These are phyloP conservation scores for Dimocarpus longan DNA, from an alignment of 345 rosid genomes.

Conservation along the genomic window DNA sequence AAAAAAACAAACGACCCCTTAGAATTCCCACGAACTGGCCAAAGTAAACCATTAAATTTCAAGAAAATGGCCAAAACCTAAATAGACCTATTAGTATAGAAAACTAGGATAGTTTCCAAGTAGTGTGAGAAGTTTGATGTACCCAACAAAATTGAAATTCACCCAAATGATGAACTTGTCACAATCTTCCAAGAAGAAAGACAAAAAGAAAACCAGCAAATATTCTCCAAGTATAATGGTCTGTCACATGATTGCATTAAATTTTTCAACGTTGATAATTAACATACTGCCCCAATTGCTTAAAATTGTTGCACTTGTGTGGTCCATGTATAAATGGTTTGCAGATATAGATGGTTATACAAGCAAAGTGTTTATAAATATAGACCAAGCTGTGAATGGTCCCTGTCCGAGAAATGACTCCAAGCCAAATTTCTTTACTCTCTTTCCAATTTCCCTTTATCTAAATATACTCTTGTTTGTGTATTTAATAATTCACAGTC, in stretches of 20 bases:
- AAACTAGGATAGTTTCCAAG: background rate
- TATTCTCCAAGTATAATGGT: background rate
- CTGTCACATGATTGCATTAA: background rate
- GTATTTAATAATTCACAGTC: too few relatives aligned
- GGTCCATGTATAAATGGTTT: background rate
- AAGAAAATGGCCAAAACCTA: too few relatives aligned
- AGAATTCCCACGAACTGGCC: too few relatives aligned
- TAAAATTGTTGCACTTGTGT: background rate
- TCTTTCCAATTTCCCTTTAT: background rate
- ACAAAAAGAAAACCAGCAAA: background rate
- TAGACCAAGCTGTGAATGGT: background rate
- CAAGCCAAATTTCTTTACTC: background rate
- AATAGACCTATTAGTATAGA: background rate
- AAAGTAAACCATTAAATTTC: too few relatives aligned
- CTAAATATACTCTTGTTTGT: too few relatives aligned
- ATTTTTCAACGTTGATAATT: background rate
- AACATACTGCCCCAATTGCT: background rate
- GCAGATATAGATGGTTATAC: background rate
- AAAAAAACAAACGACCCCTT: too few relatives aligned
- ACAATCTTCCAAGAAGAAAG: constrained; percentile 6
- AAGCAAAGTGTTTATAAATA: too few relatives aligned
- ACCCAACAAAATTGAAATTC: background rate
- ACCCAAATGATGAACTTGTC: constrained; percentile 3
- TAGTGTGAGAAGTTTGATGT: background rate
- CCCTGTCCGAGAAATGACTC: background rate